Base-by-base conservation (phyloP, 805 yeast genomes). In the Wickerhamiella alocasiicola region DNA sequence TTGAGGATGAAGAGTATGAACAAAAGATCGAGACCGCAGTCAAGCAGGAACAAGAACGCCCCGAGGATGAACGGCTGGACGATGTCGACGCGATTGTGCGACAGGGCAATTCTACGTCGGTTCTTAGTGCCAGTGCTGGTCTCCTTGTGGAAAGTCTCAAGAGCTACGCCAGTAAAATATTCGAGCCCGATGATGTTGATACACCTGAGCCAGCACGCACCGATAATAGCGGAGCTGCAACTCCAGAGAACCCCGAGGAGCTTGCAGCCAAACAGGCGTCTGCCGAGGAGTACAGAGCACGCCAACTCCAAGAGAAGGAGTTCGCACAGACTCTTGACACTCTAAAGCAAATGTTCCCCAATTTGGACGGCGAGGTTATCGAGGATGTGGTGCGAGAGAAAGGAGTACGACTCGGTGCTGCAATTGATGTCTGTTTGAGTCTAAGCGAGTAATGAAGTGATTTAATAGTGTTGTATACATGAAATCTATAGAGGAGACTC, bases 341-440 rank as follows among this genome's bases (percentile, higher is more conserved):
- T 2, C 63, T 84, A 41, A 60, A 61, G 21, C 75, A 74, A 36
- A 80, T 85, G 74, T 84, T 85, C 57, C 93, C 94, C 0, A 66
- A 64, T 33, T 62, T 84, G 45, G 94, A 83, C 49, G 61, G 63
- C 37, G 81, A 72, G 0, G 62, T 85, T 1, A 67, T 85, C 37
- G 71, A 68, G 42, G 95, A 84, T 54, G 76, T 84, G 3, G 68
- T 84, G 24, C 60, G 62, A 2, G 72, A 77, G 56, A 80, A 78
- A 54, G 67, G 72, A 46, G 78, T 79, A 24, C 65, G 77, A 38
- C 65, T 81, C 5, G 93, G 85, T 23, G 71, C 68, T 7, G 79
- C 87, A 38, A 78, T 84, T 6, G 94, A 83, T 54, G 72, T 74
- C 9, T 66, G 75, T 45, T 50, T 72, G 30, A 60, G 53, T 48